Percentiles rank a stretch among this genome's conserved stretches.
phyloP scores from a whole-genome alignment of 1,284 basidiomycete genomes.

The Rhodotorula mucilaginosa region DNA sequence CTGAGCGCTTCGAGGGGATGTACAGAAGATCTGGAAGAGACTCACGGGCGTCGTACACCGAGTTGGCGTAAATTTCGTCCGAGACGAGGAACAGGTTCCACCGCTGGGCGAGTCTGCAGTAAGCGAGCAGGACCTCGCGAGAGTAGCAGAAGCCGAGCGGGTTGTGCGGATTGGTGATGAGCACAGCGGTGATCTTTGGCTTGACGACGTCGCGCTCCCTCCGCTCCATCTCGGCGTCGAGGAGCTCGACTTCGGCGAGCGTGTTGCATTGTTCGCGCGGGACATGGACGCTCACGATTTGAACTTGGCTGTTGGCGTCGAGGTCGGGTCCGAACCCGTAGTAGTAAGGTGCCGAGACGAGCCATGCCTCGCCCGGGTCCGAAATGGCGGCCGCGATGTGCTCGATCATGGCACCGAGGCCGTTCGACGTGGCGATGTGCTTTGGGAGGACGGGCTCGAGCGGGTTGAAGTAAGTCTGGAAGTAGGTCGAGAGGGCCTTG shows the following conservation, averaged over 20 bases:
- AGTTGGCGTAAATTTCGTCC: conserved; percentile 51
- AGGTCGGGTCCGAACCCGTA: conserved; percentile 45
- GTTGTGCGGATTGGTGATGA: conserved; percentile 54
- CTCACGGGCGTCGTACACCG: conserved; percentile 13
- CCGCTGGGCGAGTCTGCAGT: conserved; percentile 51
- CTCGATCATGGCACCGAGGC: conserved; percentile 46
- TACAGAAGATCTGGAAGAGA: not conserved
- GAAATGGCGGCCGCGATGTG: conserved; percentile 51
- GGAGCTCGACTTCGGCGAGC: conserved; percentile 23
- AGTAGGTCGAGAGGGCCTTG: conserved; percentile 22
- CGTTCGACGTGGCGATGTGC: conserved; percentile 45
- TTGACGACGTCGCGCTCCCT: conserved; percentile 1
- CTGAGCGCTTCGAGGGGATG: not conserved
- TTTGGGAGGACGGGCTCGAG: conserved; percentile 37
- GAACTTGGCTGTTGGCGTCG: conserved; percentile 39
- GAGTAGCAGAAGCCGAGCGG: conserved; percentile 49
- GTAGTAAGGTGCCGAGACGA: conserved; percentile 47
- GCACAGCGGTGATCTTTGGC: conserved; percentile 37
- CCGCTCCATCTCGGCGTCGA: conserved; percentile 28
- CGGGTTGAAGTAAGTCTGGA: conserved; percentile 31
- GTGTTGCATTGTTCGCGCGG: conserved; percentile 21
- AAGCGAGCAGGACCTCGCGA: conserved; percentile 50
- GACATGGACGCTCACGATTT: conserved; percentile 46
- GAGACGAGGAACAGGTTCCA: conserved; percentile 52
- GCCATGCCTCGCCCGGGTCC: conserved; percentile 51